Evolutionary conservation across 2,329 filamentous ascomycete genomes (phyloP).

Genomic region (Thyridium curvatum): DNA sequence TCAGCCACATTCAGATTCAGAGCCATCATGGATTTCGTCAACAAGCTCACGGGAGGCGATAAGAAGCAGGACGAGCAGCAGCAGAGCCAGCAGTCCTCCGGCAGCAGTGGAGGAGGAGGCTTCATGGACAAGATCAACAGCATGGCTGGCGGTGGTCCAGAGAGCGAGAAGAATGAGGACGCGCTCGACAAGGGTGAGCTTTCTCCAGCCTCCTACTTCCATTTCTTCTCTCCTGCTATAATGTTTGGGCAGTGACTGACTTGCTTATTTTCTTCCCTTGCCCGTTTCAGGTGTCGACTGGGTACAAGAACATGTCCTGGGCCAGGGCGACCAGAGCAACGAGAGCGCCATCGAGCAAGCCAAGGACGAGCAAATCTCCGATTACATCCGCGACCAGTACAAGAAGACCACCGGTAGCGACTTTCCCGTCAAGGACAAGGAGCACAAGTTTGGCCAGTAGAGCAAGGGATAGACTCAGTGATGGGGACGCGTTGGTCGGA

Average conservation of each 20-base stretch:
- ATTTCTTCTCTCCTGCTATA: no score
- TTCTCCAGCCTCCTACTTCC: neutral
- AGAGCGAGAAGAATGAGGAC: constrained; percentile 79
- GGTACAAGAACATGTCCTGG: constrained; percentile 69
- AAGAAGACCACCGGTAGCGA: constrained; percentile 63
- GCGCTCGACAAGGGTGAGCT: constrained; percentile 68
- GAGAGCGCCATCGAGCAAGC: constrained; percentile 71
- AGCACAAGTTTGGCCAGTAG: constrained; percentile 15
- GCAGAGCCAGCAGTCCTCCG: constrained; percentile 21
- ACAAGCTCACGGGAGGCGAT: constrained; percentile 38
- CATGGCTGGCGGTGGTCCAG: constrained; percentile 63
- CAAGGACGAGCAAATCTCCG: constrained; percentile 74
- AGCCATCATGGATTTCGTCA: constrained; percentile 47
- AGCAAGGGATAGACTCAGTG: no score
- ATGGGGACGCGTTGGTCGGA: no score
- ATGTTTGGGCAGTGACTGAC: constrained; percentile 3
- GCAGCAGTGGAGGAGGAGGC: constrained; percentile 32
- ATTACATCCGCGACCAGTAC: constrained; percentile 66
- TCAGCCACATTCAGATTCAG: no score
- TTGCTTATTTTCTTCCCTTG: neutral
- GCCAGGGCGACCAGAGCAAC: constrained; percentile 64
- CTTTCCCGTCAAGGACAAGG: constrained; percentile 65
- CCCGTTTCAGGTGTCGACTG: constrained; percentile 59
- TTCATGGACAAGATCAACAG: constrained; percentile 66
- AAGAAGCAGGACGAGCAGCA: constrained; percentile 22